These are phyloP conservation scores for Termitomyces sp. DNA, from an alignment of 768 basidiomycete genomes.

Conservation along the genomic window DNA sequence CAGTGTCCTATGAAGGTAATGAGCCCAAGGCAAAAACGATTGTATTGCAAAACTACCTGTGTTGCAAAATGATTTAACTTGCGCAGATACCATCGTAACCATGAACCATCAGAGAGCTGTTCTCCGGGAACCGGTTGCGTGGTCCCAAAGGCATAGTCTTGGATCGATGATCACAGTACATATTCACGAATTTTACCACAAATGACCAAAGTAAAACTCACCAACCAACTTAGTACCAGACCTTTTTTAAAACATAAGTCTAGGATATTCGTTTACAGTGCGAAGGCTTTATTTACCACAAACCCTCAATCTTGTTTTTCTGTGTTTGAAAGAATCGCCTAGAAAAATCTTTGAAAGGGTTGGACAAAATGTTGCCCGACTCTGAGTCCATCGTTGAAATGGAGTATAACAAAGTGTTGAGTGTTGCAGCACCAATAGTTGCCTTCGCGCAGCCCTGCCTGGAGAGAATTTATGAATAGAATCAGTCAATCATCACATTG, in stretches of 20 bases:
- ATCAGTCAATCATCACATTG: not conserved
- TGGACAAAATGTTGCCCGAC: not conserved
- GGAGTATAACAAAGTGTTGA: not conserved
- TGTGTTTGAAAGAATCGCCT: not conserved
- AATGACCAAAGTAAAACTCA: not conserved
- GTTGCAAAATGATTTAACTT: not conserved
- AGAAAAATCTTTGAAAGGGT: not conserved
- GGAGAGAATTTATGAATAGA: not conserved
- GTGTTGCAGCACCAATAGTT: constrained; percentile 1
- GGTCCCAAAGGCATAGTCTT: not conserved
- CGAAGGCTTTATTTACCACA: not conserved
- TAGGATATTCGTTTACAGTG: not conserved
- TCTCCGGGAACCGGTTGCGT: constrained; percentile 1
- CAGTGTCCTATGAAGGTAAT: not conserved
- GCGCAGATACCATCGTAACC: constrained; percentile 2
- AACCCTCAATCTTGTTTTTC: constrained; percentile 1
- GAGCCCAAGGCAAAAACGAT: not conserved
- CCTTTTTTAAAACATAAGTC: not conserved
- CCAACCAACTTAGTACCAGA: constrained; percentile 1
- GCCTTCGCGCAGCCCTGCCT: constrained; percentile 3
- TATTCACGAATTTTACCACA: not conserved
- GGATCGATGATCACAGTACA: not conserved
- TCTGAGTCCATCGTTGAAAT: not conserved
- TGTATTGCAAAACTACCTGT: not conserved
- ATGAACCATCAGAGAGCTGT: not conserved